Conservation (phyloP, 257 asterid species). For the Gardenia jasminoides region DNA sequence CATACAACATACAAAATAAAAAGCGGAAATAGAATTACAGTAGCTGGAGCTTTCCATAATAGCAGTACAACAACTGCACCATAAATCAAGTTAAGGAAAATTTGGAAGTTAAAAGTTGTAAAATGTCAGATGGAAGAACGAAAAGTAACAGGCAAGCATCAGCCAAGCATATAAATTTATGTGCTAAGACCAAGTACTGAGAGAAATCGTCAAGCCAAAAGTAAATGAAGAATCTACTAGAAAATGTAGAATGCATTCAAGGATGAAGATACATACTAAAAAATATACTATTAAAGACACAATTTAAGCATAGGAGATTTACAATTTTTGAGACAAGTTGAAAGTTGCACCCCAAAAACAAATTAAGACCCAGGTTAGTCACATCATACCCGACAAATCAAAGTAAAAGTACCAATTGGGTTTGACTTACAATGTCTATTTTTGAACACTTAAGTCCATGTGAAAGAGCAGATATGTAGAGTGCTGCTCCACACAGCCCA, state of each 20-base stretch:
- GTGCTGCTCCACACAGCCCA: constrained; percentile 91
- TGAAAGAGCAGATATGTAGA: constrained; percentile 75
- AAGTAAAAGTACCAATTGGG: not conserved
- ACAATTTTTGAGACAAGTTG: not conserved
- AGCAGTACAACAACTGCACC: not conserved
- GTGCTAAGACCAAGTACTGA: not conserved
- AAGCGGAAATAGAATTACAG: not conserved
- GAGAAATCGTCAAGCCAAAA: not conserved
- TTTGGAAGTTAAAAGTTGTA: too few relatives aligned
- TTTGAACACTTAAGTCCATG: constrained; percentile 65
- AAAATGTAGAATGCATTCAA: not conserved
- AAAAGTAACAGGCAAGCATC: too few relatives aligned
- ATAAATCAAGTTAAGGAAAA: not conserved
- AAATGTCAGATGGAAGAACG: too few relatives aligned
- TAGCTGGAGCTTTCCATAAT: not conserved
- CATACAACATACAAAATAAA: not conserved
- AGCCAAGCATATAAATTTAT: not conserved
- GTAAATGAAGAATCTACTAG: not conserved
- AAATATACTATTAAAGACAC: not conserved
- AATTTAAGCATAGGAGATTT: not conserved
- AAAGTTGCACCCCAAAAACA: not conserved
- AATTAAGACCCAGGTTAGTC: too few relatives aligned
- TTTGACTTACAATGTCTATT: constrained; percentile 63
- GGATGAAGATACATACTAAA: too few relatives aligned
- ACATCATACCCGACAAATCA: constrained; percentile 1